Conservation (phyloP, 2,329 filamentous ascomycete species). For the Mycosphaerella sp. region DNA sequence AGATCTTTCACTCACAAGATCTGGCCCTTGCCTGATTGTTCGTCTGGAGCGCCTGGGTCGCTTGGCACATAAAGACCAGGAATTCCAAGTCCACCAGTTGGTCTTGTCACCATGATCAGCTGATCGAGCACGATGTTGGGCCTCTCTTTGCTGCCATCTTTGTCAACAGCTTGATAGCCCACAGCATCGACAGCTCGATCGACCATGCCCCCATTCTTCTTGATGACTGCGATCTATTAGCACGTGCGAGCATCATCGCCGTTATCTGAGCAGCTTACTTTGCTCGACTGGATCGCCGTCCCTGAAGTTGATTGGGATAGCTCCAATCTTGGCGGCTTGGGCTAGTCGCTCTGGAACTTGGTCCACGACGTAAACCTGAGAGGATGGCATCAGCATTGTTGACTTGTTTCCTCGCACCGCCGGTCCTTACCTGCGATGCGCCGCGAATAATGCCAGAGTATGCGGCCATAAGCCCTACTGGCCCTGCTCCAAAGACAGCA, state of each 20-base stretch:
- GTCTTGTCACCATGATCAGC: slow-evolving; percentile 55
- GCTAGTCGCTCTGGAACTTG: slow-evolving; percentile 54
- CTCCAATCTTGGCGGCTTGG: slow-evolving; percentile 56
- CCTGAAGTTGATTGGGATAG: slow-evolving; percentile 55
- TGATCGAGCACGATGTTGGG: slow-evolving; percentile 59
- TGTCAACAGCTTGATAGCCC: slow-evolving; percentile 56
- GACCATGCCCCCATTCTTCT: slow-evolving; percentile 15
- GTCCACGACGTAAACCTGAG: slow-evolving; percentile 54
- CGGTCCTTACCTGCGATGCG: slow-evolving; percentile 40
- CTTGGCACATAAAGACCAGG: slow-evolving; percentile 36
- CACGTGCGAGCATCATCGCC: neutral
- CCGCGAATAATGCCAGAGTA: slow-evolving; percentile 57
- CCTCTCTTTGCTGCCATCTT: slow-evolving; percentile 52
- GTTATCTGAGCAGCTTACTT: slow-evolving; percentile 28
- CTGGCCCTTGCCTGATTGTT: slow-evolving; percentile 55
- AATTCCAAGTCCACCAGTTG: slow-evolving; percentile 49
- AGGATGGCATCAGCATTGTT: too few relatives aligned
- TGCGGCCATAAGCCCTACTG: slow-evolving; percentile 60
- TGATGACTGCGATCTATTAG: slow-evolving; percentile 9
- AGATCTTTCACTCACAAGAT: slow-evolving; percentile 37
- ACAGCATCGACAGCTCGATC: slow-evolving; percentile 60
- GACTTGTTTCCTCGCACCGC: too few relatives aligned
- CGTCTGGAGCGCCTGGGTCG: slow-evolving; percentile 58
- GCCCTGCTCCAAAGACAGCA: slow-evolving; percentile 54
- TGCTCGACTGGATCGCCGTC: slow-evolving; percentile 54